Percentiles rank a stretch among this genome's conserved stretches.
Conservation (phyloP, 1,284 basidiomycete genomes). For the Microbotryum saponariae region DNA sequence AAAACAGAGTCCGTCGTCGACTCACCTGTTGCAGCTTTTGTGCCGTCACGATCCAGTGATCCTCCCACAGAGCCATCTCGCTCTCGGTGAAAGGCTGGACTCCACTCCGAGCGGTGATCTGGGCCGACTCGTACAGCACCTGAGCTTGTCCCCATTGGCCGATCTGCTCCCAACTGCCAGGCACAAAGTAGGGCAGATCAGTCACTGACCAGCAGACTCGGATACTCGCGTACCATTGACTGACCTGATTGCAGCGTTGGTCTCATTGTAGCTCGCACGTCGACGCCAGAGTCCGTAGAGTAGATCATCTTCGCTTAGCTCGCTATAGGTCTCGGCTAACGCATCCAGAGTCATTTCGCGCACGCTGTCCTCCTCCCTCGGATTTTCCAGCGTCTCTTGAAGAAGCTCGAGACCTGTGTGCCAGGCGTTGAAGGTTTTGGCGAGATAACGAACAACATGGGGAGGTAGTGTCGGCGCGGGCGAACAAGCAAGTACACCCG, state of each 20-base stretch:
- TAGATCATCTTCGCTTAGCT: conserved; percentile 91
- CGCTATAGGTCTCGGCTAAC: conserved; percentile 89
- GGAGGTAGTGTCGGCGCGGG: conserved; percentile 86
- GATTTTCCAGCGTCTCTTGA: conserved; percentile 60
- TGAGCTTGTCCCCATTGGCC: conserved; percentile 96
- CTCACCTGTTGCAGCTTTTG: conserved; percentile 76
- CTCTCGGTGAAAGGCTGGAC: conserved; percentile 82
- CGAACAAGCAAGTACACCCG: conserved; percentile 72
- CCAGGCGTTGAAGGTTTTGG: conserved; percentile 95
- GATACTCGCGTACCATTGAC: neutral
- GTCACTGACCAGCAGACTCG: conserved; percentile 49
- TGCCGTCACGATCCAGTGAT: conserved; percentile 95
- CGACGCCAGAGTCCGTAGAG: conserved; percentile 96
- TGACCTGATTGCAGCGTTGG: conserved; percentile 67
- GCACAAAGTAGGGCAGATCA: neutral
- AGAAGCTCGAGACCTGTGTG: conserved; percentile 84
- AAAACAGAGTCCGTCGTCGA: neutral
- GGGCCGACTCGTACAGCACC: conserved; percentile 76
- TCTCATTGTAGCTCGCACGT: conserved; percentile 79
- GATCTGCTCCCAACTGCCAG: conserved; percentile 64
- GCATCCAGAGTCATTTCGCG: conserved; percentile 85
- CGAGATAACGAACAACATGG: conserved; percentile 90
- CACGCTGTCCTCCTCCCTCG: conserved; percentile 63
- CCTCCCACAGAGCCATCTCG: conserved; percentile 98
- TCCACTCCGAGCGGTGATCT: conserved; percentile 74